phyloP scores from a whole-genome alignment of 2,329 filamentous ascomycete species.

The Cladosporium sphaerospermum region DNA sequence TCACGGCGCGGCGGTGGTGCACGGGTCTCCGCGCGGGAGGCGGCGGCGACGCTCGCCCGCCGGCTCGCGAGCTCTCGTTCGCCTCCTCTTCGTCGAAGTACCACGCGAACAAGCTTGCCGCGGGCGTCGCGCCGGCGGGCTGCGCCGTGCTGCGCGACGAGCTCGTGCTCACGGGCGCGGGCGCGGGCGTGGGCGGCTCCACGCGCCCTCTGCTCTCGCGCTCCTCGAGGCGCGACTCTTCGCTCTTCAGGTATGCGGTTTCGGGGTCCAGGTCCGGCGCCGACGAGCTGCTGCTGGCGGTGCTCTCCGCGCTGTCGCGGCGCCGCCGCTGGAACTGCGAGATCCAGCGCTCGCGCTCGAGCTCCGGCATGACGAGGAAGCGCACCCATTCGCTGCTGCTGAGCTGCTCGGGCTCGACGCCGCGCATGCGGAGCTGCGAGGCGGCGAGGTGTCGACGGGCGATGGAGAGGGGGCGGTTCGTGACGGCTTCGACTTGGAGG shows the following conservation, averaged over 20 bases:
- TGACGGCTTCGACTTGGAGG: constrained; percentile 30
- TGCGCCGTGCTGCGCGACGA: background rate
- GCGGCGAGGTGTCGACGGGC: constrained; percentile 30
- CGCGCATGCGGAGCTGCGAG: constrained; percentile 29
- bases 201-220: constrained; percentile 1
- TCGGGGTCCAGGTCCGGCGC: constrained; percentile 15
- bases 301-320: constrained; percentile 22
- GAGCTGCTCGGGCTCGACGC: constrained; percentile 31
- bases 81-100: constrained; percentile 17
- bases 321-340: constrained; percentile 23
- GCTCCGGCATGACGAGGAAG: constrained; percentile 30
- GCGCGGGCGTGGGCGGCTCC: background rate
- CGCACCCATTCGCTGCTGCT: constrained; percentile 29
- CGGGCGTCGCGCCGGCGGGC: constrained; percentile 18
- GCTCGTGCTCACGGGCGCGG: background rate
- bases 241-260: constrained; percentile 24
- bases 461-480: constrained; percentile 29
- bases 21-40: constrained; percentile 17
- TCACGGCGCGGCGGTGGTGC: constrained; percentile 22
- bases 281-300: constrained; percentile 11
- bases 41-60: constrained; percentile 6
- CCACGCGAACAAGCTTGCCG: constrained; percentile 27
- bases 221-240: constrained; percentile 25
- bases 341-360: constrained; percentile 30
- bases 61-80: background rate